Base-by-base conservation (phyloP, 208 protist genomes). In the Acanthamoeba royreba region DNA sequence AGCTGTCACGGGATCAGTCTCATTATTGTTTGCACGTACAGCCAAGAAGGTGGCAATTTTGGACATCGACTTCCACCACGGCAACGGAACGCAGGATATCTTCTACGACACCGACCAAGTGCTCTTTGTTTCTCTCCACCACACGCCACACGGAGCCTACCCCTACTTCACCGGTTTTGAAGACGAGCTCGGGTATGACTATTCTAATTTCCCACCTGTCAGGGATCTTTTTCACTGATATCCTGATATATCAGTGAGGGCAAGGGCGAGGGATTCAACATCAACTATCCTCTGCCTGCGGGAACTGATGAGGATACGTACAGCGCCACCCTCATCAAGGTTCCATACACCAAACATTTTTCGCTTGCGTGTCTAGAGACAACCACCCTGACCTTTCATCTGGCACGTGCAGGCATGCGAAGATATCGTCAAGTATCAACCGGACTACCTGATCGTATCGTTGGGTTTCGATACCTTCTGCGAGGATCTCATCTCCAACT, bases 61-160 rank as follows among this genome's bases (percentile, higher is more conserved):
- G 53, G 94, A 96, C 52, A 87, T 93, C 33, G 94, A 96, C 87
- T 90, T 95, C 35, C 94, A 96, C 58, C 93, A 95, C 45, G 94
- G 94, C 46, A 96, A 96, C 43, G 94, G 94, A 5, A 96, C 94
- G 22, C 66, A 95, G 52, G 66, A 95, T 43, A 94, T 92, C 35
- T 96, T 96, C 69, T 96, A 95, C 55, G 45, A 95, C n/a, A 83
- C 77, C 38, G 45, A 94, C 35, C 4, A 93, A 0, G 89, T 95
- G 13, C 69, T 96, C 46, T 93, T 94, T 47, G 85, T 96, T 31
- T 93, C 77, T n/a, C 91, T 95, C n/a, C 94, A 96, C 91, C 93
- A 94, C 33, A 77, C 61, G 17, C 79, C 79, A 28, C 52, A 95
- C 49, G 92, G 90, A 19, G 53, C 81, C 35, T 95, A 94, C 83